A percentile compares a stretch with the other conserved stretches of the same genome.
phyloP scores from a whole-genome alignment of 805 yeast genomes.

The Blastobotrys mokoenaii region DNA sequence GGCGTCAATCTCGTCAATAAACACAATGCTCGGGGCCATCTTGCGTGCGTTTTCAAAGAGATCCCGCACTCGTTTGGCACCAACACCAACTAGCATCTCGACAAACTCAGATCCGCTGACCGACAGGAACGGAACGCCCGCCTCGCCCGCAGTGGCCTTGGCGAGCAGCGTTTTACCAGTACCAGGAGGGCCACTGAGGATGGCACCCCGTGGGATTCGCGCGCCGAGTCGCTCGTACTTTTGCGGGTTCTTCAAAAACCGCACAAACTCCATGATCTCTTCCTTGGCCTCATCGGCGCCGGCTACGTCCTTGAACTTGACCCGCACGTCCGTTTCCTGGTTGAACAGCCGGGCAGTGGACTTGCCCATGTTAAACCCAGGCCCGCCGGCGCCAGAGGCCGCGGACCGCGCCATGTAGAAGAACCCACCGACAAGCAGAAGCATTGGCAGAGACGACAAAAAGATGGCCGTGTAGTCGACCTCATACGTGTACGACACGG shows the following conservation, averaged over 20 bases:
- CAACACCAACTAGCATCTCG: constrained; percentile 99
- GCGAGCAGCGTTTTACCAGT: constrained; percentile 97
- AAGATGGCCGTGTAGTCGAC: constrained; percentile 57
- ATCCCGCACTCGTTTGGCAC: constrained; percentile 97
- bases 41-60: constrained; percentile 86
- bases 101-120: constrained; percentile 97
- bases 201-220: constrained; percentile 96
- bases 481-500: constrained; percentile 70
- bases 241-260: constrained; percentile 80
- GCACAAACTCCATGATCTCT: constrained; percentile 96
- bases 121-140: constrained; percentile 92
- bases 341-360: constrained; percentile 87
- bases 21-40: constrained; percentile 91
- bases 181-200: constrained; percentile 97
- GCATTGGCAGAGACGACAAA: constrained; percentile 79
- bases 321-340: constrained; percentile 82
- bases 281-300: constrained; percentile 96
- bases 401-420: constrained; percentile 66
- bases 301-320: constrained; percentile 89
- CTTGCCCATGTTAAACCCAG: constrained; percentile 76
- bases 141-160: constrained; percentile 98
- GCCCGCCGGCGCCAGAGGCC: constrained; percentile 61
- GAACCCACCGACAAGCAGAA: constrained; percentile 79
- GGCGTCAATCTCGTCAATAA: constrained; percentile 99
- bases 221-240: constrained; percentile 93